Conservation (phyloP, 805 yeast genomes). For the Wickerhamomyces xylosicus region DNA sequence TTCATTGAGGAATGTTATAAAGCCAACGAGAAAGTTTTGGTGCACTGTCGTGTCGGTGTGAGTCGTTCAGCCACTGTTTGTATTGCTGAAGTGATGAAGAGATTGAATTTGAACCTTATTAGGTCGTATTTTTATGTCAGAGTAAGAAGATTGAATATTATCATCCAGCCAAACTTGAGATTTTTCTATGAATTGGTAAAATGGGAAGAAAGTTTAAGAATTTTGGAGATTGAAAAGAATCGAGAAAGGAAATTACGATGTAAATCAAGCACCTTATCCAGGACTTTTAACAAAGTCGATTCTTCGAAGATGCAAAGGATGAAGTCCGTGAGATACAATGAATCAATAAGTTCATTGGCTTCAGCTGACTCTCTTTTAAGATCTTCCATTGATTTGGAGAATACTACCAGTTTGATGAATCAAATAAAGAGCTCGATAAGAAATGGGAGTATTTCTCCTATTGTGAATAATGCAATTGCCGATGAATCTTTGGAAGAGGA, state of each 20-base stretch:
- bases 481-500: constrained; percentile 9
- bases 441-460: background rate
- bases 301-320: constrained; percentile 3
- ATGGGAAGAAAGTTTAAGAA: constrained; percentile 35
- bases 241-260: background rate
- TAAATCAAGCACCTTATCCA: background rate
- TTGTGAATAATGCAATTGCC: constrained; percentile 5
- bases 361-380: background rate
- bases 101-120: constrained; percentile 56
- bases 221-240: constrained; percentile 1
- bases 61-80: constrained; percentile 92
- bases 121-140: constrained; percentile 83
- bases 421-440: background rate
- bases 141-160: constrained; percentile 80
- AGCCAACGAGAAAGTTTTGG: constrained; percentile 44
- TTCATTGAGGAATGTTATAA: constrained; percentile 49
- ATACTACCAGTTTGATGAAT: background rate
- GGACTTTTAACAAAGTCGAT: background rate
- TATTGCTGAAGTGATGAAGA: constrained; percentile 87
- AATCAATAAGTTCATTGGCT: background rate
- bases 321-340: background rate
- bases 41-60: constrained; percentile 94
- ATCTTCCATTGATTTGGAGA: background rate
- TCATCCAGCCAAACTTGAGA: constrained; percentile 87
- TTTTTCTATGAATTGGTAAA: constrained; percentile 85